Evolutionary conservation across 192 early-diverging fungal species (phyloP).

Genomic region (Podila clonocystis): DNA sequence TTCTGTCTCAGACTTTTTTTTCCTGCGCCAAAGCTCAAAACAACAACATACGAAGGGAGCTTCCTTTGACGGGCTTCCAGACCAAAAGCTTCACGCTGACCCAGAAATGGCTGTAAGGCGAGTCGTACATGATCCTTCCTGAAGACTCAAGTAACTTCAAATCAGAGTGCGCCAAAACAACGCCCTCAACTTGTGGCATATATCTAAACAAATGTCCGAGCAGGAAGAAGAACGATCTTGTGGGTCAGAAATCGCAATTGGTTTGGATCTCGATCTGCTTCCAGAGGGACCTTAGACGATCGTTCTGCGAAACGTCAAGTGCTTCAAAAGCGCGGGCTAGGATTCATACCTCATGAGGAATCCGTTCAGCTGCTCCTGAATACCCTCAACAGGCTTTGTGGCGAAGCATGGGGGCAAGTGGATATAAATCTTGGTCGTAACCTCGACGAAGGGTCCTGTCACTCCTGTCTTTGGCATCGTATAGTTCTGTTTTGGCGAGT

Average conservation of each 20-base stretch:
- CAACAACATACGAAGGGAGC: slow-evolving; percentile 61
- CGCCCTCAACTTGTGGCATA: slow-evolving; percentile 87
- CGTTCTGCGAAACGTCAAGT: not conserved
- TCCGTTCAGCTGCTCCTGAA: slow-evolving; percentile 70
- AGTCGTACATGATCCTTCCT: slow-evolving; percentile 82
- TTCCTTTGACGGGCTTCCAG: slow-evolving; percentile 80
- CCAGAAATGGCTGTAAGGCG: slow-evolving; percentile 84
- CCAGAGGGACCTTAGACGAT: not conserved
- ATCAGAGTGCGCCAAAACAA: slow-evolving; percentile 84
- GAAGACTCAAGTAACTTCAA: slow-evolving; percentile 65
- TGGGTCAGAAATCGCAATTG: not conserved
- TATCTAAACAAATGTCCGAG: slow-evolving; percentile 59
- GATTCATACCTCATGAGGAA: slow-evolving; percentile 73
- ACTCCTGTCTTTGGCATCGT: slow-evolving; percentile 23
- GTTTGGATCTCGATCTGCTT: slow-evolving; percentile 4
- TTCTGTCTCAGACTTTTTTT: not conserved
- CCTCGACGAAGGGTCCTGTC: slow-evolving; percentile 38
- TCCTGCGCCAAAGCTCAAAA: not conserved
- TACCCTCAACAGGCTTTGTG: slow-evolving; percentile 63
- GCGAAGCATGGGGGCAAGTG: slow-evolving; percentile 75
- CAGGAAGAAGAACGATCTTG: not conserved
- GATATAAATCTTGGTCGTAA: slow-evolving; percentile 59
- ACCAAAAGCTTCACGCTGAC: slow-evolving; percentile 75
- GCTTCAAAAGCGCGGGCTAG: slow-evolving; percentile 9
- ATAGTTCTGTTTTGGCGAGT: not conserved